Evolutionary conservation across 768 basidiomycete species (phyloP).

Genomic region (Fistulinella prunicolor): DNA sequence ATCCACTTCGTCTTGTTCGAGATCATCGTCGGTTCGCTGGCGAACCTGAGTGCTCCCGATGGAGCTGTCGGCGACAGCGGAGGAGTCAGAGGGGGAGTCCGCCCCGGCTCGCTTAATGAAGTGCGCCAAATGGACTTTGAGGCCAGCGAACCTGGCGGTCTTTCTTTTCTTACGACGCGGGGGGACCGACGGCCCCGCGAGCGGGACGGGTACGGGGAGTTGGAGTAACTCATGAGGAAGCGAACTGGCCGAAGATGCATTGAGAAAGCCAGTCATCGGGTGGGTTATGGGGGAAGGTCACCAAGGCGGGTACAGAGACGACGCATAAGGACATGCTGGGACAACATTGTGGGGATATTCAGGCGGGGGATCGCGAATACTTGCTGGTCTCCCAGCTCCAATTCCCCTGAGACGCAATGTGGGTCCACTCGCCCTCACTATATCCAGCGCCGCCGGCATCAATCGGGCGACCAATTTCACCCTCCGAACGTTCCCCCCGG

Average conservation of each 20-base stretch:
- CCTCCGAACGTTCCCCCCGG: slow-evolving; percentile 8
- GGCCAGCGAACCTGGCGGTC: slow-evolving; percentile 37
- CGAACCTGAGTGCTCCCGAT: slow-evolving; percentile 37
- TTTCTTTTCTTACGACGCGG: slow-evolving; percentile 32
- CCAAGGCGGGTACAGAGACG: no score
- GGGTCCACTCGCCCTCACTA: slow-evolving; percentile 3
- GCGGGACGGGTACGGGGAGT: slow-evolving; percentile 44
- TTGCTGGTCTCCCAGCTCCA: slow-evolving; percentile 3
- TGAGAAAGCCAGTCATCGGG: no score
- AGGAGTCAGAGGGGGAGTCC: slow-evolving; percentile 56
- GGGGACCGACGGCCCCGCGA: slow-evolving; percentile 25
- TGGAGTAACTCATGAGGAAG: slow-evolving; percentile 12
- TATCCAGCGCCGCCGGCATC: slow-evolving; percentile 1
- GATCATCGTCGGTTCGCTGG: slow-evolving; percentile 30
- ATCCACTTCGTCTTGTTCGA: slow-evolving; percentile 48
- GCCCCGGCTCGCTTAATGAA: slow-evolving; percentile 55
- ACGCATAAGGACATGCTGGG: no score
- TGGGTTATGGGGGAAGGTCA: no score
- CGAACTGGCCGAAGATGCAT: no score
- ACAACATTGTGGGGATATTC: background rate
- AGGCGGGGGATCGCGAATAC: background rate
- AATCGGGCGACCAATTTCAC: slow-evolving; percentile 11
- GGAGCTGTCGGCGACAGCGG: slow-evolving; percentile 47
- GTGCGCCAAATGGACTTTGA: slow-evolving; percentile 46
- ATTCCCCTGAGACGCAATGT: background rate